These are phyloP conservation scores for Dendrostoma leiphaemia DNA, from an alignment of 2,329 filamentous ascomycete species.

Conservation along the genomic window DNA sequence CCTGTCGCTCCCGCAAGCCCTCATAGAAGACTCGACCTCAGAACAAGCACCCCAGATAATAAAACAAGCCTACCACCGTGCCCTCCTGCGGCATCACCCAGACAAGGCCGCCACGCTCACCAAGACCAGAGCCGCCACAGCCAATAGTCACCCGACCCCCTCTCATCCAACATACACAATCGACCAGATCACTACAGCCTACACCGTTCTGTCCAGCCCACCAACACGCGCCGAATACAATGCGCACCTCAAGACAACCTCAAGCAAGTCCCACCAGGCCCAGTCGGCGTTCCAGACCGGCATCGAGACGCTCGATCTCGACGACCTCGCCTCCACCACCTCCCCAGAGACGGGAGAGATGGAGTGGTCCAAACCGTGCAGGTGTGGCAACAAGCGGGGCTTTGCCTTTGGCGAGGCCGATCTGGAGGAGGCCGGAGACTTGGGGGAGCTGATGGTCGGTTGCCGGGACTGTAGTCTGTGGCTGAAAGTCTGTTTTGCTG, in stretches of 20 bases:
- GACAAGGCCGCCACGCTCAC: conserved; percentile 45
- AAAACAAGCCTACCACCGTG: conserved; percentile 63
- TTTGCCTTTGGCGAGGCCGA: conserved; percentile 59
- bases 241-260: conserved; percentile 39
- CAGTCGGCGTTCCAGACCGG: conserved; percentile 50
- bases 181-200: conserved; percentile 64
- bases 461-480: conserved; percentile 67
- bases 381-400: conserved; percentile 62
- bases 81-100: conserved; percentile 64
- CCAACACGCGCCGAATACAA: conserved; percentile 53
- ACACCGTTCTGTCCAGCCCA: conserved; percentile 52
- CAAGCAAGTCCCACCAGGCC: conserved; percentile 14
- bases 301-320: conserved; percentile 63
- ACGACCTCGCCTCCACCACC: conserved; percentile 59
- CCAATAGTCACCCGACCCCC: not conserved
- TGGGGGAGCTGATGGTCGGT: conserved; percentile 61
- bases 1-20: conserved; percentile 51
- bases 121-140: conserved; percentile 15
- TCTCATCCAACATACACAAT: conserved; percentile 52
- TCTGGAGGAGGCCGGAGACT: conserved; percentile 55
- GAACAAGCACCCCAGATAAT: conserved; percentile 42
- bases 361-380: conserved; percentile 57
- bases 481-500: conserved; percentile 62
- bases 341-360: conserved; percentile 24
- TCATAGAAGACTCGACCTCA: conserved; percentile 43